Conservation (phyloP, 352 stramenopile species). For the Globisporangium megalacanthum region DNA sequence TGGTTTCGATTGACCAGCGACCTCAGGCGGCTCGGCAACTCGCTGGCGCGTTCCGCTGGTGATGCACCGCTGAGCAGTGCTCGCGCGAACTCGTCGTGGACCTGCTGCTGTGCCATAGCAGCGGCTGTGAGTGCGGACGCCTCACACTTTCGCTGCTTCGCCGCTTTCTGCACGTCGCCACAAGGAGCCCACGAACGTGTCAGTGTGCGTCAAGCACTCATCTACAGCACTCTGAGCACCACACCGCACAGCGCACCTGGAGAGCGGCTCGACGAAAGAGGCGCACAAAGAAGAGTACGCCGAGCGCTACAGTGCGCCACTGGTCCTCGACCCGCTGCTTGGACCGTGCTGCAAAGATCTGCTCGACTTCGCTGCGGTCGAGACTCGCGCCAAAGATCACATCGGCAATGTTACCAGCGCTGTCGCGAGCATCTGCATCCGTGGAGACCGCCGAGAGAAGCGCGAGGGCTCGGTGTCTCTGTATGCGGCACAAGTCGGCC, state of each 20-base stretch:
- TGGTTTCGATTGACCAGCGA: background rate
- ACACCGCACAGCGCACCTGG: constrained; percentile 7
- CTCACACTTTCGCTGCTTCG: constrained; percentile 5
- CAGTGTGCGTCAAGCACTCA: background rate
- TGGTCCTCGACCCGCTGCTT: constrained; percentile 23
- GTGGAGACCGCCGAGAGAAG: constrained; percentile 20
- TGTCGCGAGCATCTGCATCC: constrained; percentile 19
- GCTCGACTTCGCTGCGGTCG: constrained; percentile 20
- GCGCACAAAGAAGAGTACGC: constrained; percentile 31
- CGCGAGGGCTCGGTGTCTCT: constrained; percentile 5
- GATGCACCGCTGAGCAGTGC: background rate
- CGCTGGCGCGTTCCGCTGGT: background rate
- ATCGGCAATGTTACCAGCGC: constrained; percentile 25
- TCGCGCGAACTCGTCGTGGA: background rate
- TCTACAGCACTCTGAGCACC: no score
- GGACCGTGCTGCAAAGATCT: constrained; percentile 20
- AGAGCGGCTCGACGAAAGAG: constrained; percentile 28
- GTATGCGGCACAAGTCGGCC: constrained; percentile 2
- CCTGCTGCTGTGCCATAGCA: background rate
- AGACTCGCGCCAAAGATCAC: constrained; percentile 32
- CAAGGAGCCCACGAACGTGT: background rate
- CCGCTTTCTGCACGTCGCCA: constrained; percentile 19
- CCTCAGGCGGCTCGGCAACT: background rate
- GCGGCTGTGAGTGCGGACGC: background rate
- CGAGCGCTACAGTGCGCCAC: constrained; percentile 25